Evolutionary conservation across 352 stramenopile species (phyloP).

Genomic region (Aphanomyces cochlioides): DNA sequence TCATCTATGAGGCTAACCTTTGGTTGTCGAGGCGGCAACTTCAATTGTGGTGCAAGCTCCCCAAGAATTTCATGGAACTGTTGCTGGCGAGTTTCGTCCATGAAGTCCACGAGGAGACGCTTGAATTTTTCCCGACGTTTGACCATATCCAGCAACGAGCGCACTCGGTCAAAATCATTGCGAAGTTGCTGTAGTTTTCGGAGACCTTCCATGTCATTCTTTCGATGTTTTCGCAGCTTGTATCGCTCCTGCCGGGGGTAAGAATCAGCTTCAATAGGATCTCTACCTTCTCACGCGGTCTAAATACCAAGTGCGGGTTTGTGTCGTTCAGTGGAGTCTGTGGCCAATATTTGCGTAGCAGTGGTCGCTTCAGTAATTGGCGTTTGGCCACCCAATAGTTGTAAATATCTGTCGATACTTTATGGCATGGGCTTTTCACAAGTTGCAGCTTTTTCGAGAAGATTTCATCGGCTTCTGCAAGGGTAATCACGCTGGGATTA

Average conservation of each 20-base stretch:
- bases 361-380: slow-evolving; percentile 85
- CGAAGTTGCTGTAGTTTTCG: slow-evolving; percentile 91
- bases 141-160: slow-evolving; percentile 77
- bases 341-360: slow-evolving; percentile 95
- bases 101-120: slow-evolving; percentile 69
- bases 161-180: slow-evolving; percentile 91
- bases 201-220: slow-evolving; percentile 96
- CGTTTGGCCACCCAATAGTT: slow-evolving; percentile 96
- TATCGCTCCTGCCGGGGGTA: slow-evolving; percentile 77
- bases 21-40: slow-evolving; percentile 48
- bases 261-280: slow-evolving; percentile 7
- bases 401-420: slow-evolving; percentile 84
- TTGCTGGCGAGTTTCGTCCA: slow-evolving; percentile 71
- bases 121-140: slow-evolving; percentile 82
- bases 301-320: slow-evolving; percentile 98
- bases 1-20: slow-evolving; percentile 7
- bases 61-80: slow-evolving; percentile 55
- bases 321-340: slow-evolving; percentile 95
- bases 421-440: slow-evolving; percentile 68
- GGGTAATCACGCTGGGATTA: slow-evolving; percentile 71
- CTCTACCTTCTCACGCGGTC: slow-evolving; percentile 90
- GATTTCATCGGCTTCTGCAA: slow-evolving; percentile 67
- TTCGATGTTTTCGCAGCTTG: slow-evolving; percentile 93
- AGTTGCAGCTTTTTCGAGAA: slow-evolving; percentile 60
- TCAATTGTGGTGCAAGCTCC: slow-evolving; percentile 26